Base-by-base conservation (phyloP, 2,329 filamentous ascomycete genomes). In the Penicillium sp. region DNA sequence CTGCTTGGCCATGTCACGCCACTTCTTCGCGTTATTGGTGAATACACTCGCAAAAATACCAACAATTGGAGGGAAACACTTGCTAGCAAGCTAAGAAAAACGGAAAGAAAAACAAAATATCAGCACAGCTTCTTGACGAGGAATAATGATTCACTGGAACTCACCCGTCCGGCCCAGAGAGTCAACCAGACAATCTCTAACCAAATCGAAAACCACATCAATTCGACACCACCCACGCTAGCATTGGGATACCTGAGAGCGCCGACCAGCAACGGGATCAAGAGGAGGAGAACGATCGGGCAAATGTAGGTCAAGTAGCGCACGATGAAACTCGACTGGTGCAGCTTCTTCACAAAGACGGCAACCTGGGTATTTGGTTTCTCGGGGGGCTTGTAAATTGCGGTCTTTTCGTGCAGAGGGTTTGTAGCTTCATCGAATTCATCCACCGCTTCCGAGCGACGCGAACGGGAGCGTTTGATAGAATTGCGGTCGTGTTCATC, bases 131-230 rank as follows among this genome's bases (percentile, higher is more conserved):
- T 25, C 12, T 15, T 9, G 2, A 4, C 7, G 1, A n/a, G 17
- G 21, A 21, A 35, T 13, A 10, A 17, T 8, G 3, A 23, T 42
- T 27, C 13, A 31, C 2, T 6, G 13, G 9, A 5, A 73, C 75
- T 69, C 71, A 81, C 78, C 68, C 85, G 76, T 54, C 85, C 89
- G 21, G 89, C 88, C 93, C 93, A 97, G 0, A 97, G 81, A 0
- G 91, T 91, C 62, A 93, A 81, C 93, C 93, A 97, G 27, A 97
- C 83, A 42, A 96, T 91, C 74, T 96, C 90, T 19, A 97, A 82
- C 93, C 93, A 97, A 61, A 97, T 91, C 31, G 90, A 90, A 70
- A 97, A 97, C 93, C 93, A 97, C 59, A 91, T 79, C 45, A 97
- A 78, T 61, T 86, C 71, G 0, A 96, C 91, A 21, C 89, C 91